Evolutionary conservation across 1,284 basidiomycete species (phyloP).

Genomic region (Xanthoconium separans): DNA sequence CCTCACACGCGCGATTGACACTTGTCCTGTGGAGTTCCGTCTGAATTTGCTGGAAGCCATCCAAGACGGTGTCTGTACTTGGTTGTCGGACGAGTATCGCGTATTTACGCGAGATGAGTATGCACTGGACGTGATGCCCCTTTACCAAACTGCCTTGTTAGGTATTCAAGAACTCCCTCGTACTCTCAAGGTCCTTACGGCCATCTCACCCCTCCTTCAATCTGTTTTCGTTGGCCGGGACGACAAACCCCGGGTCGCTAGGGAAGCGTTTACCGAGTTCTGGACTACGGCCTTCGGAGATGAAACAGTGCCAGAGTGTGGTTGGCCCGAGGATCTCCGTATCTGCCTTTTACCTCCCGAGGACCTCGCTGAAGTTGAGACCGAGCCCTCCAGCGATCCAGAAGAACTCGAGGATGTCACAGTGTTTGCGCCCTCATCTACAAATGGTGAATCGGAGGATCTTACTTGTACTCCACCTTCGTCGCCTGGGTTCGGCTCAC

Average conservation of each 20-base stretch:
- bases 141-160: slow-evolving; percentile 58
- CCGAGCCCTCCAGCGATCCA: slow-evolving; percentile 21
- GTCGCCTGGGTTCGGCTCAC: slow-evolving; percentile 11
- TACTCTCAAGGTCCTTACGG: slow-evolving; percentile 38
- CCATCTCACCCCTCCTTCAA: slow-evolving; percentile 48
- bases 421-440: slow-evolving; percentile 3
- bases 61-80: slow-evolving; percentile 56
- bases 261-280: slow-evolving; percentile 54
- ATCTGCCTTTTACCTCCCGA: slow-evolving; percentile 35
- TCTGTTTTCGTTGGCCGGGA: slow-evolving; percentile 51
- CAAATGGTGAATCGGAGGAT: slow-evolving; percentile 1
- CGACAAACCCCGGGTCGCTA: slow-evolving; percentile 40
- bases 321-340: slow-evolving; percentile 51
- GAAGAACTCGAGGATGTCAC: slow-evolving; percentile 25
- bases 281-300: slow-evolving; percentile 50
- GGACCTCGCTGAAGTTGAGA: neutral
- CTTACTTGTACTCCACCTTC: slow-evolving; percentile 9
- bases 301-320: slow-evolving; percentile 39
- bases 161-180: slow-evolving; percentile 46
- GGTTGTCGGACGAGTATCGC: slow-evolving; percentile 59
- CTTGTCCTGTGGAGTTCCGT: slow-evolving; percentile 49
- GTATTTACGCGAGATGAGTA: slow-evolving; percentile 55
- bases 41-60: slow-evolving; percentile 44
- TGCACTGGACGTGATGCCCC: slow-evolving; percentile 54
- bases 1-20: slow-evolving; percentile 50